Evolutionary conservation across 1,284 basidiomycete species (phyloP), one percentile per base, ranked within the genome.

Genomic region (Boletellus deceptivus): DNA sequence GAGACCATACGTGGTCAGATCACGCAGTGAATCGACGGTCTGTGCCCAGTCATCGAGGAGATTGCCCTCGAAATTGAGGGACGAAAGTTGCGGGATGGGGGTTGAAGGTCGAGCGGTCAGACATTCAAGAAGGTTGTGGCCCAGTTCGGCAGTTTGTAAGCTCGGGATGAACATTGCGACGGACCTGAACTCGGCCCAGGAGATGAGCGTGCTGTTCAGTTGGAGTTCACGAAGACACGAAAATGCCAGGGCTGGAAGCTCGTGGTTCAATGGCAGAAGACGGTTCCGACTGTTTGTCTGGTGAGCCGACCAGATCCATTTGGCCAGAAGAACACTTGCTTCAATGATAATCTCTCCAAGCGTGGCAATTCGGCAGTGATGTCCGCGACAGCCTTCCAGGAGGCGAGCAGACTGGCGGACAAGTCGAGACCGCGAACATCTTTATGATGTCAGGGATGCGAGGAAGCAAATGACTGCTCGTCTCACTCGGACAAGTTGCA

Each of bases 391-490:
- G 77, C 72, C 24, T 82, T 72, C 91, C 95, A 95, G 43, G 70
- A 75, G 3, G 85, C 69, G 7, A 98, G 59, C 14, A 98, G 76
- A 63, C 81, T 94, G 36, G 76, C 75, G 13, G 93, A 94, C 22
- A 99, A 74, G 70, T 98, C 89, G 27, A 99, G 75, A 17, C 82
- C 84, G 8, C 80, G 79, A 24, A 97, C 76, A 60, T 80, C 93
- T 96, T 67, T 49, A 40, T 43, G 43, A 41, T 48, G 53, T 57
- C 61, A 44, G 59, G 57, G 57, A 18, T 35, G 40, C 52, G 47
- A 10, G 37, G 7, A 45, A 53, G 33, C 37, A 45, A 46, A 43
- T 16, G 39, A 36, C 16, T 34, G 54, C 34, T 38, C 34, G 50
- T 72, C 83, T 76, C 65, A 91, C 89, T 88, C 39, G 86, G 80